Conservation (phyloP, 2,329 filamentous ascomycete species). For the Diaporthe velutina region DNA sequence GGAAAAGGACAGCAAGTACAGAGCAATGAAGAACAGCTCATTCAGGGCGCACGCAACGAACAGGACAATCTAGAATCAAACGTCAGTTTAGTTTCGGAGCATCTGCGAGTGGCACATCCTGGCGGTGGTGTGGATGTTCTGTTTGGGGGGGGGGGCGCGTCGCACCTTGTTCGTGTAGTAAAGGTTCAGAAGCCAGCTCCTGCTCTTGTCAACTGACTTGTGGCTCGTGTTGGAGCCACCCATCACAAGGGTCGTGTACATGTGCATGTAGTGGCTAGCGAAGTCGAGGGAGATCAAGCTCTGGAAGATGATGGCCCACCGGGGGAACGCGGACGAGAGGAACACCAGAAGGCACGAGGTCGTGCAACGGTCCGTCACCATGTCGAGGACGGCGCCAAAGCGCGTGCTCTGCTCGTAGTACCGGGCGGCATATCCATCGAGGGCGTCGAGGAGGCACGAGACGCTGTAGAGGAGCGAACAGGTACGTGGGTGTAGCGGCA, state of each 20-base stretch:
- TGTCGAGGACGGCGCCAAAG: conserved; percentile 97
- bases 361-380: conserved; percentile 98
- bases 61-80: conserved; percentile 78
- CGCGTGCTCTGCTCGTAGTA: conserved; percentile 91
- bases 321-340: conserved; percentile 91
- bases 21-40: conserved; percentile 96
- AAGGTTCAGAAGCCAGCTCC: conserved; percentile 90
- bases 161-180: conserved; percentile 98
- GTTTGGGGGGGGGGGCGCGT: background rate
- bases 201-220: conserved; percentile 90
- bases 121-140: background rate
- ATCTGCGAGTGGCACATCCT: too few species aligned
- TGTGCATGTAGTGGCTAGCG: conserved; percentile 98
- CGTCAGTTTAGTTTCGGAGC: conserved; percentile 36
- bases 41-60: conserved; percentile 93
- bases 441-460: conserved; percentile 93
- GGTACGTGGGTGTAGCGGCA: conserved; percentile 97
- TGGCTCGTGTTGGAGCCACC: conserved; percentile 85
- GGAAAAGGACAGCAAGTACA: conserved; percentile 97
- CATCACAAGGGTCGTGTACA: conserved; percentile 95
- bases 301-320: conserved; percentile 96
- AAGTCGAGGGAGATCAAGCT: conserved; percentile 91
- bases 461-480: conserved; percentile 93
- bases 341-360: conserved; percentile 96
- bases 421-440: conserved; percentile 94